Percentiles rank a stretch among this genome's conserved stretches.
Evolutionary conservation across 345 rosid species (phyloP).

Genomic region (Xanthoceras sorbifolium): DNA sequence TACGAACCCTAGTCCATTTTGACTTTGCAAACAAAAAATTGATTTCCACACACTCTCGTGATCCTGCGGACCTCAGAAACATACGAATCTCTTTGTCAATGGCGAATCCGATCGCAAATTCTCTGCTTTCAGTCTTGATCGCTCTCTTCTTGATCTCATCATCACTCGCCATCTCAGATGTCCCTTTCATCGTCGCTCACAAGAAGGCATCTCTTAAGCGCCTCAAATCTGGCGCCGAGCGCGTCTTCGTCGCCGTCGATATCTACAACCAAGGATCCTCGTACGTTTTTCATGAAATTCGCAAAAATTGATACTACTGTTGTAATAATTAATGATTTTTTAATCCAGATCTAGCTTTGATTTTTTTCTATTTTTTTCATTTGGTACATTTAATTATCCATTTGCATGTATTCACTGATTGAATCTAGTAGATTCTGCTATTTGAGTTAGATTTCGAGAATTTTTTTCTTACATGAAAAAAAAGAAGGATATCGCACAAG

Average conservation of each 20-base stretch:
- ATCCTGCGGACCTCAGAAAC: background rate
- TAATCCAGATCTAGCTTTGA: slow-evolving; percentile 17
- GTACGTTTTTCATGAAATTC: slow-evolving; percentile 42
- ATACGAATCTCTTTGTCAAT: slow-evolving; percentile 11
- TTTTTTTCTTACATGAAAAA: background rate
- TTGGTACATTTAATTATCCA: background rate
- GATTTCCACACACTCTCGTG: background rate
- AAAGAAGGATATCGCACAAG: background rate
- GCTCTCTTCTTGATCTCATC: slow-evolving; percentile 49
- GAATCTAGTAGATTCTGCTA: slow-evolving; percentile 10
- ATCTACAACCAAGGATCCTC: slow-evolving; percentile 93
- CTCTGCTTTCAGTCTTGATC: slow-evolving; percentile 42
- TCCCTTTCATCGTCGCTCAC: slow-evolving; percentile 87
- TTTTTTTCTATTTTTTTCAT: background rate
- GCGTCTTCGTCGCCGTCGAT: slow-evolving; percentile 78
- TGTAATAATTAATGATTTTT: background rate
- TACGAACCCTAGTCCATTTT: slow-evolving; percentile 1
- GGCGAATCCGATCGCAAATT: slow-evolving; percentile 33
- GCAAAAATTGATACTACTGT: background rate
- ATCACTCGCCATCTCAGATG: slow-evolving; percentile 61
- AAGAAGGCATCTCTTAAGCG: slow-evolving; percentile 82
- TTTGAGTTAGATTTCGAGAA: background rate
- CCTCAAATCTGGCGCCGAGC: slow-evolving; percentile 88
- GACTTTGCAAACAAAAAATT: background rate
- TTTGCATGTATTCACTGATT: background rate